Base-by-base conservation (phyloP, 2,329 filamentous ascomycete species). In the Ophidiomyces ophidiicola region DNA sequence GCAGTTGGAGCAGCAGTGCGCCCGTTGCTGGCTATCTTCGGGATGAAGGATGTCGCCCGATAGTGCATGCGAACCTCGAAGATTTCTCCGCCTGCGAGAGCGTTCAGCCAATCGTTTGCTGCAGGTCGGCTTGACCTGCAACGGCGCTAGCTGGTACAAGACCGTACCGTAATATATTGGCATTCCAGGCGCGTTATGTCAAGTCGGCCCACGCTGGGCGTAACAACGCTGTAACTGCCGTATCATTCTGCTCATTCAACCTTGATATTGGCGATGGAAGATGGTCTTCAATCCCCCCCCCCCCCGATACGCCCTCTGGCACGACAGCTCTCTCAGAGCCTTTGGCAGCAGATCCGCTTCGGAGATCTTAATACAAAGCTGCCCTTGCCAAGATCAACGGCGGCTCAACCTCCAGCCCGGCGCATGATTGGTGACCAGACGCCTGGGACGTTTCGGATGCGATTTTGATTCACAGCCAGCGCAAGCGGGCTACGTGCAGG, bases 311-410 rank as follows among this genome's bases (percentile, higher is more conserved):
- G n/a, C n/a, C n/a, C n/a, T n/a, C n/a, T n/a, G n/a, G n/a, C n/a
- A n/a, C n/a, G n/a, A n/a, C n/a, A n/a, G n/a, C n/a, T n/a, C n/a
- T n/a, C n/a, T n/a, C n/a, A n/a, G n/a, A n/a, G n/a, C n/a, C n/a
- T n/a, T n/a, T n/a, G n/a, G 26, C 15, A 29, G 11, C 11, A 29
- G 28, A 7, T 31, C 15, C 14, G 21, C 3, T 8, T 15, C 15
- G 17, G 21, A 20, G 30, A 32, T 32, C 21, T n/a, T 11, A 25
- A 5, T 20, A 30, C 23, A 11, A 10, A 36, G 11, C 12, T 11
- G 30, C 30, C 11, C n/a, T 15, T 31, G 36, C 36, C 36, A 38
- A 38, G 36, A 24, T 17, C 26, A 31, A 8, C 35, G 32, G 32
- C 32, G 20, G 32, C 32, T 35, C 20, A 28, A 10, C 3, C 11